Conservation (phyloP, 495 filamentous ascomycete genomes). For the Podospora tetraspora region DNA sequence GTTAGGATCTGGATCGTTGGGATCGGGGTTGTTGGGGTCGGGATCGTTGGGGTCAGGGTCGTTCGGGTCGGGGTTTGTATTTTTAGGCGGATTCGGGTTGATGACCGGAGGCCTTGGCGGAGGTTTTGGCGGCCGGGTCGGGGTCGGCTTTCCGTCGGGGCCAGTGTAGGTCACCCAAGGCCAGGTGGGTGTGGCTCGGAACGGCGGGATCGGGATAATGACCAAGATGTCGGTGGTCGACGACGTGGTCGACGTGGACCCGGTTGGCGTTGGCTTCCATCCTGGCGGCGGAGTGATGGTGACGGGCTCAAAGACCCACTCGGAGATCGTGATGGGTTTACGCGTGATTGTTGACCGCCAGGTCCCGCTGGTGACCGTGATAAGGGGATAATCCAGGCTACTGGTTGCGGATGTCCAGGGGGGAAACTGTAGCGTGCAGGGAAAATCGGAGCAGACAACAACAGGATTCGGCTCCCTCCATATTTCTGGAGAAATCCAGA, state of each 20-base stretch:
- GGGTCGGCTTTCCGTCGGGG: background rate
- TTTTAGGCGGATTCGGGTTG: background rate
- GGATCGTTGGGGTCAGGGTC: too few relatives aligned
- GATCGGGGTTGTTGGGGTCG: background rate
- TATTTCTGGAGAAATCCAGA: background rate
- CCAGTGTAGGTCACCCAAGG: background rate
- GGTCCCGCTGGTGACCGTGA: background rate
- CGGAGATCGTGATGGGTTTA: background rate
- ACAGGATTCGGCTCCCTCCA: background rate
- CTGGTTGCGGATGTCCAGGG: background rate
- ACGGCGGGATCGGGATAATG: background rate
- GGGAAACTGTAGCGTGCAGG: background rate
- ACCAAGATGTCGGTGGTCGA: background rate
- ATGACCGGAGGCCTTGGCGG: background rate
- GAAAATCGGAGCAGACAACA: background rate
- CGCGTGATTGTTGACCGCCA: background rate
- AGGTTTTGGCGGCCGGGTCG: background rate
- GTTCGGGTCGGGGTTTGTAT: background rate
- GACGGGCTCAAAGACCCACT: background rate
- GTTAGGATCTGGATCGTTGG: background rate
- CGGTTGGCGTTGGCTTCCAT: background rate
- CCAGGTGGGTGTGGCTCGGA: background rate
- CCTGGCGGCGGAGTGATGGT: background rate
- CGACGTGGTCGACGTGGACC: background rate
- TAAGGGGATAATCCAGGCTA: background rate